These are phyloP conservation scores for Rhododendron mucronatum DNA, from an alignment of 148 eudicot species.

Conservation along the genomic window DNA sequence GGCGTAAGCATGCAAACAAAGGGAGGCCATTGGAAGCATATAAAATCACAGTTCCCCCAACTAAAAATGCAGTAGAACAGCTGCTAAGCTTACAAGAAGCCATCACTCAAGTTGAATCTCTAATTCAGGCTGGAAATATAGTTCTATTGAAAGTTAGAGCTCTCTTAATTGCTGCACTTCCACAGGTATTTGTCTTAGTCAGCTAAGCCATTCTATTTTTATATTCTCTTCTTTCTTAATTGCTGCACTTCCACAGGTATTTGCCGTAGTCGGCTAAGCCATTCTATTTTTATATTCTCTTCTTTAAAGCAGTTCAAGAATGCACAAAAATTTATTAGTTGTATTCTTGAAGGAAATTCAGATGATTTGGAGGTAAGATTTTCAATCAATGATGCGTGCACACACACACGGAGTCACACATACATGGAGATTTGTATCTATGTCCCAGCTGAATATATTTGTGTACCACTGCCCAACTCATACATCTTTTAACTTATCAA, in stretches of 20 bases:
- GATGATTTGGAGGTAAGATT: not conserved
- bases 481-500: too few relatives aligned
- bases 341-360: not conserved
- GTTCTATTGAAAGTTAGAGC: slow-evolving; percentile 69
- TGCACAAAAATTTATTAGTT: not conserved
- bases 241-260: slow-evolving; percentile 74
- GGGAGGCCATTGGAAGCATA: slow-evolving; percentile 56
- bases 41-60: slow-evolving; percentile 57
- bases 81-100: slow-evolving; percentile 71
- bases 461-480: not conserved
- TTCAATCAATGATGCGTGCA: not conserved
- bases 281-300: not conserved
- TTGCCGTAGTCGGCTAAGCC: not conserved
- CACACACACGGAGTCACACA: not conserved
- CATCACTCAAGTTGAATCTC: slow-evolving; percentile 57
- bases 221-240: slow-evolving; percentile 19
- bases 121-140: slow-evolving; percentile 62
- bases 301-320: not conserved
- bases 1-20: slow-evolving; percentile 48
- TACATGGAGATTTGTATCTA: not conserved
- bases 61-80: slow-evolving; percentile 74
- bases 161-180: slow-evolving; percentile 56
- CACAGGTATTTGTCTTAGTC: slow-evolving; percentile 47
- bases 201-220: not conserved
- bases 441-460: not conserved